Percentiles rank a stretch among this genome's conserved stretches.
phyloP scores from a whole-genome alignment of 225 moss, liverwort and hornwort genomes.

The Climacium dendroides region DNA sequence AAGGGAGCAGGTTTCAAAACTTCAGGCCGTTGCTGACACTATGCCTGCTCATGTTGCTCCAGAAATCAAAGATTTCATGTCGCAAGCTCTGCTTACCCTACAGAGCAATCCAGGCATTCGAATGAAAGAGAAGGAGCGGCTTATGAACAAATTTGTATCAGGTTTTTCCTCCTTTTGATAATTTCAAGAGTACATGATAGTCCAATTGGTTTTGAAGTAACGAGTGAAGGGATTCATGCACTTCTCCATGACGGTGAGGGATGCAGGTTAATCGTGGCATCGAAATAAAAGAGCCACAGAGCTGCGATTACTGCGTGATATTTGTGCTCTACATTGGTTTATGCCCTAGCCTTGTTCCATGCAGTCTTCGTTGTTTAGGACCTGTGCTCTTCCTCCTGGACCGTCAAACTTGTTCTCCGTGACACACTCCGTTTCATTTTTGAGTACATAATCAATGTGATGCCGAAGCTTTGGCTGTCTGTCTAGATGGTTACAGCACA shows the following conservation, averaged over 20 bases:
- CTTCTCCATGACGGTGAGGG: background rate
- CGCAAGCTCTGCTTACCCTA: slow-evolving; percentile 60
- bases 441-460: background rate
- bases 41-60: slow-evolving; percentile 61
- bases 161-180: slow-evolving; percentile 58
- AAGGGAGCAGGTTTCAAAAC: slow-evolving; percentile 48
- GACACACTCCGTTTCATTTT: background rate
- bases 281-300: background rate
- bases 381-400: background rate
- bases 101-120: slow-evolving; percentile 86
- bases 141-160: slow-evolving; percentile 75
- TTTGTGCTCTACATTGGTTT: background rate
- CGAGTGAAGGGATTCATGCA: background rate
- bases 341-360: background rate
- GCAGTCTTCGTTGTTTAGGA: background rate
- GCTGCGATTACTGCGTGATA: background rate
- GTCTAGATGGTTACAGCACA: background rate
- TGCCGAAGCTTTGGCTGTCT: background rate
- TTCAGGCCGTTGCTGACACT: slow-evolving; percentile 49
- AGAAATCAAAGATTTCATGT: slow-evolving; percentile 79
- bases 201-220: background rate
- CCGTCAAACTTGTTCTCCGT: background rate
- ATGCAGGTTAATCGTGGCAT: background rate
- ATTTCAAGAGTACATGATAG: background rate
- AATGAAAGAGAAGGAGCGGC: slow-evolving; percentile 69